Evolutionary conservation across 768 basidiomycete species (phyloP), one percentile per base, ranked within the genome.

Genomic region (Udeniomyces megalosporus): DNA sequence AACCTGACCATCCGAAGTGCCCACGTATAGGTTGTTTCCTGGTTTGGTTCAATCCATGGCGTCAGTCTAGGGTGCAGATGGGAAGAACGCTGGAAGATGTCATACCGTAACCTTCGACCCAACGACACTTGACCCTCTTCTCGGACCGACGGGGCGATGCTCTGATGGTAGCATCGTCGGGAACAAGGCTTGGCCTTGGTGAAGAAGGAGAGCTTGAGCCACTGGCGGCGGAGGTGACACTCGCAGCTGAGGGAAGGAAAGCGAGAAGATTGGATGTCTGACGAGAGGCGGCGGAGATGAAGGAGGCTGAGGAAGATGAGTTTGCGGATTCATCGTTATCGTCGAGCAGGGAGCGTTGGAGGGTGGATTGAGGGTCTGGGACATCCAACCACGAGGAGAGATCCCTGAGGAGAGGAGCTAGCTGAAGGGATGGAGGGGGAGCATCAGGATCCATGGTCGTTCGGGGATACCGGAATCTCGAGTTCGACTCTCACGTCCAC

Each of bases 1-100:
- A 8, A 95, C 77, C 67, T 88, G 82, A 24, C 91, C 89, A 63
- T 90, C 88, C 24, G 83, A 81, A 65, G 85, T 85, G 14, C 89
- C 91, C 14, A 88, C 80, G 67, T 90, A 92, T 28, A 93, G 80
- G 69, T 95, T 90, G 46, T 83, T 82, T 34, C 84, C 87, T 88
- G 28, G n/a, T n/a, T n/a, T n/a, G n/a, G n/a, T n/a, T n/a, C n/a
- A n/a, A n/a, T n/a, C n/a, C n/a, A n/a, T n/a, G n/a, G n/a, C n/a
- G n/a, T n/a, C n/a, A n/a, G n/a, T n/a, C n/a, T n/a, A n/a, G n/a
- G n/a, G n/a, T n/a, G 35, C 26, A 17, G 10, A 42, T 42, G 48
- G 2, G 46, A 28, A 20, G 14, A 32, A 38, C 47, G 49, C n/a
- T 15, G 31, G 4, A 32, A 22, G 7, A 32, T 15, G 29, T 24